Conservation (phyloP, 169 alveolate genomes). For the Plasmodium inui region DNA sequence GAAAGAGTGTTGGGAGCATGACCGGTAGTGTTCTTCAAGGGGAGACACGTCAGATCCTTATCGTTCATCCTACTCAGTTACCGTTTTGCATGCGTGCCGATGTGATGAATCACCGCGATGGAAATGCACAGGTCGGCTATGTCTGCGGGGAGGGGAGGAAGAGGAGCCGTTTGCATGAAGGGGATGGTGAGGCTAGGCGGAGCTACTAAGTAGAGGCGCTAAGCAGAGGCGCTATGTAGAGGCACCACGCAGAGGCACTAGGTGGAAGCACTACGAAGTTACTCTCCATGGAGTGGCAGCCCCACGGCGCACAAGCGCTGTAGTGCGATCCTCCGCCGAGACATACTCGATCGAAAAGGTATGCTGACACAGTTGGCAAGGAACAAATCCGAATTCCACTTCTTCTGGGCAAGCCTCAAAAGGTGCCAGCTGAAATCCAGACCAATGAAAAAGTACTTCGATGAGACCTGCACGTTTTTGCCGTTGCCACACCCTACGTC, state of each 20-base stretch:
- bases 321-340: neutral
- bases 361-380: conserved; percentile 42
- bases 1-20: neutral
- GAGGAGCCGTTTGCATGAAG: neutral
- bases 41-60: neutral
- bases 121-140: conserved; percentile 93
- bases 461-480: conserved; percentile 90
- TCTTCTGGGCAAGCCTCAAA: conserved; percentile 85
- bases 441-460: conserved; percentile 87
- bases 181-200: neutral
- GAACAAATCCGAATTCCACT: conserved; percentile 71
- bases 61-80: neutral
- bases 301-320: neutral
- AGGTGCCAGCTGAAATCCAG: conserved; percentile 91
- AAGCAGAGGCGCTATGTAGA: conserved; percentile 70
- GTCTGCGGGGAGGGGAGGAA: conserved; percentile 25
- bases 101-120: conserved; percentile 96
- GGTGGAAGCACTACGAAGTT: conserved; percentile 82
- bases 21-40: neutral
- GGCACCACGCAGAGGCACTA: conserved; percentile 53
- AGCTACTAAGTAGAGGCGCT: neutral
- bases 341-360: conserved; percentile 30
- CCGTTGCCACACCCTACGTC: conserved; percentile 99
- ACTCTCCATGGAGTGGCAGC: neutral
- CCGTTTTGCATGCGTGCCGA: conserved; percentile 91